Evolutionary conservation across 495 filamentous ascomycete species (phyloP).

Genomic region (Aspergillus coremiiformis): DNA sequence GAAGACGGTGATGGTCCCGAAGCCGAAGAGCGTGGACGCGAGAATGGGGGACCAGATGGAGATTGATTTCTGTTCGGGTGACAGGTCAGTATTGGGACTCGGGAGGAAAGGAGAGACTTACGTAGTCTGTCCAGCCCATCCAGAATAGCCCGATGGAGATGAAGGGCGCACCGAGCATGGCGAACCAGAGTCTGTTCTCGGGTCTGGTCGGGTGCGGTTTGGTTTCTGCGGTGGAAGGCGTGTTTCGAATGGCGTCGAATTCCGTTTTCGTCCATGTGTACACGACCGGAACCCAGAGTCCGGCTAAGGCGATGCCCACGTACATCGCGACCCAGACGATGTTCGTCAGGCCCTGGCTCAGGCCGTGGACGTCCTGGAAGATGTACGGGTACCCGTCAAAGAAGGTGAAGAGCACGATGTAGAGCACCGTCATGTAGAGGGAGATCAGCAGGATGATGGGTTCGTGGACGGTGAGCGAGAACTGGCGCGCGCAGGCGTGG

Average conservation of each 20-base stretch:
- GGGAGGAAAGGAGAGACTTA: constrained; percentile 16
- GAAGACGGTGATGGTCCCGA: constrained; percentile 47
- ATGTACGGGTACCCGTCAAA: constrained; percentile 58
- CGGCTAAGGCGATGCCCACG: constrained; percentile 43
- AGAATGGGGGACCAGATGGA: constrained; percentile 48
- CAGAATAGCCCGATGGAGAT: constrained; percentile 54
- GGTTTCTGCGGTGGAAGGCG: background rate
- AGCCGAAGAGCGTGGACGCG: constrained; percentile 45
- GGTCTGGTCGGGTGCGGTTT: constrained; percentile 4
- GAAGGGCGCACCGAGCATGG: constrained; percentile 47
- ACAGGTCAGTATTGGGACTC: too few species aligned
- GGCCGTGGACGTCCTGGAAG: constrained; percentile 50
- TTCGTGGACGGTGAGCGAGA: constrained; percentile 36
- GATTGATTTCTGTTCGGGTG: constrained; percentile 29
- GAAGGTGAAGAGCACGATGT: constrained; percentile 62
- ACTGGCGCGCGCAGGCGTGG: constrained; percentile 36
- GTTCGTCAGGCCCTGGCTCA: constrained; percentile 47
- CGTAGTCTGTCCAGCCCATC: constrained; percentile 52
- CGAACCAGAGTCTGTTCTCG: constrained; percentile 30
- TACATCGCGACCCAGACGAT: constrained; percentile 53
- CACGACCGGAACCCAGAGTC: constrained; percentile 44
- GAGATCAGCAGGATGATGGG: constrained; percentile 48
- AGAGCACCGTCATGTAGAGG: constrained; percentile 55
- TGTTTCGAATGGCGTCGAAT: constrained; percentile 13
- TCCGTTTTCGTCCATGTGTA: constrained; percentile 48